phyloP scores from a whole-genome alignment of 2,329 filamentous ascomycete genomes.

The Pseudogymnoascus sp. region DNA sequence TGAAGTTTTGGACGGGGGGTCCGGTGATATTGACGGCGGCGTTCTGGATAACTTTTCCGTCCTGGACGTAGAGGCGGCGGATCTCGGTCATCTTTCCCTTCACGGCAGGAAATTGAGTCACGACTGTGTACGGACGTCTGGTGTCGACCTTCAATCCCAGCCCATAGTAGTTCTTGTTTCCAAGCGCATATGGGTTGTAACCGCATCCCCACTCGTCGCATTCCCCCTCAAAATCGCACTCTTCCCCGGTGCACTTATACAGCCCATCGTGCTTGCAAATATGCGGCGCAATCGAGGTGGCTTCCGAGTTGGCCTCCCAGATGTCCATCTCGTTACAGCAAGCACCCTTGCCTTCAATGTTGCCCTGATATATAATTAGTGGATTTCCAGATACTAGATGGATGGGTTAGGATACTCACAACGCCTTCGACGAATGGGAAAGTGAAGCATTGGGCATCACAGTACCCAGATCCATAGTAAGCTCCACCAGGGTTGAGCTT shows the following conservation, averaged over 20 bases:
- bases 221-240: conserved; percentile 32
- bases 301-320: conserved; percentile 43
- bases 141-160: conserved; percentile 30
- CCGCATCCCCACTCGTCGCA: conserved; percentile 38
- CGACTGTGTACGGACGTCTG: conserved; percentile 36
- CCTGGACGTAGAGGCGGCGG: conserved; percentile 41
- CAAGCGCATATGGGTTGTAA: conserved; percentile 33
- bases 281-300: conserved; percentile 41
- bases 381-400: not conserved
- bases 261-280: conserved; percentile 38
- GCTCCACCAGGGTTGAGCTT: conserved; percentile 35
- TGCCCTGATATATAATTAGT: conserved; percentile 19
- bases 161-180: conserved; percentile 20
- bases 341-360: conserved; percentile 35
- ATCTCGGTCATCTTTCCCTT: conserved; percentile 35
- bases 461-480: conserved; percentile 42
- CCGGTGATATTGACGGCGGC: conserved; percentile 26
- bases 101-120: conserved; percentile 39
- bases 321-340: conserved; percentile 50
- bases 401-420: conserved; percentile 20
- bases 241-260: conserved; percentile 36
- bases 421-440: conserved; percentile 31
- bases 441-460: conserved; percentile 34
- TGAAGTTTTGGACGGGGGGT: conserved; percentile 29
- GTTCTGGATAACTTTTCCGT: conserved; percentile 40